Conservation (phyloP, 352 stramenopile species). For the Phytophthora meadii region DNA sequence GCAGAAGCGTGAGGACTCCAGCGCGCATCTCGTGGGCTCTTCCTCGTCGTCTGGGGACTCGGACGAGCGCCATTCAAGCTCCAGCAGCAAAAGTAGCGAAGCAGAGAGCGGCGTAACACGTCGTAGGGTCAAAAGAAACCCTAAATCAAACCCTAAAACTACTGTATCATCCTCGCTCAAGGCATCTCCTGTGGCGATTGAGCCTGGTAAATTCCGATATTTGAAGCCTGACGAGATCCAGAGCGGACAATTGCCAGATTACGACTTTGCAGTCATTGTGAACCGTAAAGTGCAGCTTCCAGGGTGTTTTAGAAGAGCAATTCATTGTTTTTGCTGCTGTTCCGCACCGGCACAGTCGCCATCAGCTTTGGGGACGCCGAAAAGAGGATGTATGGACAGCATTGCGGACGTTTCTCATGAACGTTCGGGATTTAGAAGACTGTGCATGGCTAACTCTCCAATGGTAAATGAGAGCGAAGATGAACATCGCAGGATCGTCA, state of each 20-base stretch:
- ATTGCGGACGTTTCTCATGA: constrained; percentile 45
- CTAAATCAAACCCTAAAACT: constrained; percentile 16
- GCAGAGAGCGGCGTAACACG: constrained; percentile 15
- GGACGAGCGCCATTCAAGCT: constrained; percentile 30
- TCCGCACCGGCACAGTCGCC: background rate
- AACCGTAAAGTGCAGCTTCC: constrained; percentile 70
- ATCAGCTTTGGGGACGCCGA: constrained; percentile 13
- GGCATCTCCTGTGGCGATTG: constrained; percentile 14
- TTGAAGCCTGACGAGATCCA: constrained; percentile 85
- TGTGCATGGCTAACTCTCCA: constrained; percentile 65
- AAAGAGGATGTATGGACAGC: constrained; percentile 32
- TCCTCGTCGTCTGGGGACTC: constrained; percentile 30
- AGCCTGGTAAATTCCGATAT: constrained; percentile 71
- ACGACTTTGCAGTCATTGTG: constrained; percentile 85
- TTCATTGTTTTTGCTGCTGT: constrained; percentile 54
- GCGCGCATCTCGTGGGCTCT: constrained; percentile 61
- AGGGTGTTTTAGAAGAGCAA: constrained; percentile 33
- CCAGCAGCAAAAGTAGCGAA: constrained; percentile 26
- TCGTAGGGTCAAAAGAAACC: constrained; percentile 15
- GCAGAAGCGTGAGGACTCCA: constrained; percentile 57
- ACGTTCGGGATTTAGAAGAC: constrained; percentile 64
- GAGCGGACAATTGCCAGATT: constrained; percentile 58
- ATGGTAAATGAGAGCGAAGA: constrained; percentile 75
- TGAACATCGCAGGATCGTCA: constrained; percentile 81
- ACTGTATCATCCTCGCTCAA: constrained; percentile 46